phyloP scores from a whole-genome alignment of 306 rosid species.

The Trifolium subterraneum region DNA sequence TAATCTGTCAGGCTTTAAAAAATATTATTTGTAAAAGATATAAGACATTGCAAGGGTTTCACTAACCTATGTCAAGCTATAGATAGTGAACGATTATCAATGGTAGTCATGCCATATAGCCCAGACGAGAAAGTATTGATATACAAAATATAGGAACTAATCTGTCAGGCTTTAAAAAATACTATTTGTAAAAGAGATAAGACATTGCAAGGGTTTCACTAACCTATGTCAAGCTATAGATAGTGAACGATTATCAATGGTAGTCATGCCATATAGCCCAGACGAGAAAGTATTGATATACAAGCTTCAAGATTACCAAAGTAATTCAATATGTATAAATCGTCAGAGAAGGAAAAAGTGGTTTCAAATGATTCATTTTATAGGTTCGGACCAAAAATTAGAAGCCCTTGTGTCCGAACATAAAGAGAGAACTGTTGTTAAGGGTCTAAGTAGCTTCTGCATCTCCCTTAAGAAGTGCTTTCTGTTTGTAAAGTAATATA shows the following conservation, averaged over 20 bases:
- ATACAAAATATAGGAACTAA: conserved; percentile 16
- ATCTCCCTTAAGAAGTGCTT: conserved; percentile 4
- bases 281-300: conserved; percentile 3
- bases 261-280: neutral
- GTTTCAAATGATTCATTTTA: conserved; percentile 2
- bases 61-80: neutral
- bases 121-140: conserved; percentile 1
- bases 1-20: conserved; percentile 14
- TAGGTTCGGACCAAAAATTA: neutral
- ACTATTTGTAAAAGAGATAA: conserved; percentile 5
- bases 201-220: conserved; percentile 16
- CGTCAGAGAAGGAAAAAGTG: neutral
- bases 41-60: conserved; percentile 9
- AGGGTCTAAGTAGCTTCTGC: neutral
- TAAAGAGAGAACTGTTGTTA: neutral
- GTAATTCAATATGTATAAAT: neutral
- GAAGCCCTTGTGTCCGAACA: neutral
- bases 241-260: neutral
- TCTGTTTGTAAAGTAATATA: neutral
- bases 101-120: neutral
- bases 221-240: neutral
- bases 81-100: neutral
- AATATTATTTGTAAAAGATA: conserved; percentile 1
- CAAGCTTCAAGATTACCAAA: conserved; percentile 9
- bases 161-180: conserved; percentile 10